A percentile compares a stretch with the other conserved stretches of the same genome.
phyloP scores from a whole-genome alignment of 2,329 filamentous ascomycete genomes.

The Colletotrichum trifolii region DNA sequence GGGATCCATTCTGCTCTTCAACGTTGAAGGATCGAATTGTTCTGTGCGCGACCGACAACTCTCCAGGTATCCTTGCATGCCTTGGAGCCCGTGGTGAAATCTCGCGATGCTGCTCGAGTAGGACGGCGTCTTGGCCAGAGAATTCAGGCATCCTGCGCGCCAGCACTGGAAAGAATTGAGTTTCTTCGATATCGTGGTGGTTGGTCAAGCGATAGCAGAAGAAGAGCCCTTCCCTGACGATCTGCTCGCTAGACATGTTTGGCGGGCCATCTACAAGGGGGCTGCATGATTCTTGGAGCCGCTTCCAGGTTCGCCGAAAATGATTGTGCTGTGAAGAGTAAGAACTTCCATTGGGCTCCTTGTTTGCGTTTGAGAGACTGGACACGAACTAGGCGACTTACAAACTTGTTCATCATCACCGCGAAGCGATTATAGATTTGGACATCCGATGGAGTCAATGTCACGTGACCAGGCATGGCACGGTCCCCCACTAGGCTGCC shows the following conservation, averaged over 20 bases:
- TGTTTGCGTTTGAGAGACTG: not conserved
- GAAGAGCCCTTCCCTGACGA: constrained; percentile 73
- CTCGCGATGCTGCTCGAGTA: constrained; percentile 78
- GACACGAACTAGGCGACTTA: constrained; percentile 49
- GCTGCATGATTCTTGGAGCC: constrained; percentile 71
- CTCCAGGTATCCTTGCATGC: constrained; percentile 73
- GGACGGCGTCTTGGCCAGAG: constrained; percentile 59
- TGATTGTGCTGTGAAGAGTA: constrained; percentile 71
- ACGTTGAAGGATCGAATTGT: constrained; percentile 63
- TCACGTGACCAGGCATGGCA: too few species aligned
- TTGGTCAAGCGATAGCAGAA: constrained; percentile 76
- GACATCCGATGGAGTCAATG: constrained; percentile 74
- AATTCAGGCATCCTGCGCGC: constrained; percentile 85
- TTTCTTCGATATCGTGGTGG: constrained; percentile 87
- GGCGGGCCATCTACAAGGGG: constrained; percentile 60
- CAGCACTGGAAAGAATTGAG: constrained; percentile 81
- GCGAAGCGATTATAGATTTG: constrained; percentile 76
- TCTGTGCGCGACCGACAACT: constrained; percentile 71
- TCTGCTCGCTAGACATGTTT: constrained; percentile 71
- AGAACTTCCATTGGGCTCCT: not conserved
- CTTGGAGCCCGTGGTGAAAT: constrained; percentile 82
- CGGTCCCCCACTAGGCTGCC: too few species aligned
- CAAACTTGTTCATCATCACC: constrained; percentile 79
- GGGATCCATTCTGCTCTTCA: constrained; percentile 78
- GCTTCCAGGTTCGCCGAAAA: constrained; percentile 80